These are phyloP conservation scores for Cladosporium phlei DNA, from an alignment of 2,329 filamentous ascomycete species.

Conservation along the genomic window DNA sequence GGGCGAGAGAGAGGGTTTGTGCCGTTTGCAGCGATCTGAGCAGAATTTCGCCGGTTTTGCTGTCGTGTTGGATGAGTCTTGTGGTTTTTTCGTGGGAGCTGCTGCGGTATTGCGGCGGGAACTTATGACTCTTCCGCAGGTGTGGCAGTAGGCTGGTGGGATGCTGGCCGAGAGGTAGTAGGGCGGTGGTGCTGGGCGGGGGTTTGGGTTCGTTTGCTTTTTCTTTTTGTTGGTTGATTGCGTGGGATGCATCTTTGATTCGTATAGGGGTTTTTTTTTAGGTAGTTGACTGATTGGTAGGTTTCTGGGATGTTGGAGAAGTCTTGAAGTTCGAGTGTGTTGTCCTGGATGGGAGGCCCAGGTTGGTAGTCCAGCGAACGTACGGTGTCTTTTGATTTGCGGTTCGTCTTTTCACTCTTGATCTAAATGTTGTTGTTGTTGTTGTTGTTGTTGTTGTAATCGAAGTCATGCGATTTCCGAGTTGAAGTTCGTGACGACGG, in stretches of 20 bases:
- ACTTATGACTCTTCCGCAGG: slow-evolving; percentile 53
- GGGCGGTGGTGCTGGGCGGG: slow-evolving; percentile 45
- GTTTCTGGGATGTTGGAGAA: no score
- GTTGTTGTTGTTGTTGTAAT: not conserved
- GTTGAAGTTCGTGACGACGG: not conserved
- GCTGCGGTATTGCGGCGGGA: slow-evolving; percentile 19
- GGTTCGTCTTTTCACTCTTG: not conserved
- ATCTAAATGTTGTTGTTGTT: not conserved
- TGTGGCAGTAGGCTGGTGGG: slow-evolving; percentile 47
- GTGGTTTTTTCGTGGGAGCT: slow-evolving; percentile 27
- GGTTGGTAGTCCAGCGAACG: not conserved
- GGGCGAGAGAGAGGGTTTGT: slow-evolving; percentile 44
- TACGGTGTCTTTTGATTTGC: not conserved
- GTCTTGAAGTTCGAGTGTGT: not conserved
- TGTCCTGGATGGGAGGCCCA: no score
- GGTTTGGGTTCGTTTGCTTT: slow-evolving; percentile 40
- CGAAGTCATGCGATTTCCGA: not conserved
- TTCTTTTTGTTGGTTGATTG: slow-evolving; percentile 4
- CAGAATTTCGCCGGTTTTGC: slow-evolving; percentile 49
- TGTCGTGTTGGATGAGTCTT: slow-evolving; percentile 24
- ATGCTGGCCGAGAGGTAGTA: slow-evolving; percentile 46
- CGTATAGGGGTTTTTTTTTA: not conserved
- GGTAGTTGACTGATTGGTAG: not conserved
- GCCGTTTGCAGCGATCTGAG: slow-evolving; percentile 50
- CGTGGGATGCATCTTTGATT: slow-evolving; percentile 5